Base-by-base conservation (phyloP, 2,329 filamentous ascomycete genomes). In the Aspergillus sp. region DNA sequence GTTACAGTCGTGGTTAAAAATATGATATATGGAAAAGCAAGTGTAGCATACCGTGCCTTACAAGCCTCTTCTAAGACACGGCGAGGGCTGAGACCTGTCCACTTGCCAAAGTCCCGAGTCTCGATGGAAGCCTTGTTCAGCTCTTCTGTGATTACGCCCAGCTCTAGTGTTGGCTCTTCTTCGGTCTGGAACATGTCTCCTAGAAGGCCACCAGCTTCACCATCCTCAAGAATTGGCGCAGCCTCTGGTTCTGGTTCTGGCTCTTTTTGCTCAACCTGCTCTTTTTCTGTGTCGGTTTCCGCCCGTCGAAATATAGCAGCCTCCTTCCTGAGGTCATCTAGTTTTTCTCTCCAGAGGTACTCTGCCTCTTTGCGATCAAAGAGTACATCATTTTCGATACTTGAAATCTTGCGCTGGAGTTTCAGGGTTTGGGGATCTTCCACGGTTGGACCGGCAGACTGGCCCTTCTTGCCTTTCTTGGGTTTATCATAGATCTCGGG, bases 41-140 rank as follows among this genome's bases (percentile, higher is more conserved):
- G 20, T 48, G 50, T 54, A 39, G 60, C 59, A 63, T 68, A 89
- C 88, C 88, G 88, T 61, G 91, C 85, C 66, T 89, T 88, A 71
- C 93, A 96, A n/a, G 90, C 85, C 72, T 97, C 93, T 72, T 97
- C 92, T 12, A 98, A 77, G 27, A 90, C 82, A 63, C 89, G 83
- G 61, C 86, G 84, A 15, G 93, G 93, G 65, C 80, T 89, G 30
- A 96, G 75, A 7, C 93, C 93, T 13, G 84, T 84, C 79, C 86
- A 87, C 72, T 91, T 91, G 1, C 91, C 92, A 80, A 98, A 97
- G 67, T 97, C 89, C 44, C 90, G 82, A 49, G 96, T 82, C 1
- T 79, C 82, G 4, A 91, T 74, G 50, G 62, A 49, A 40, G 60
- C 56, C 54, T 66, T 69, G 19, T 60, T 65, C 24, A 60, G 49